phyloP scores from a whole-genome alignment of 2,329 filamentous ascomycete genomes.

The Oidium heveae region DNA sequence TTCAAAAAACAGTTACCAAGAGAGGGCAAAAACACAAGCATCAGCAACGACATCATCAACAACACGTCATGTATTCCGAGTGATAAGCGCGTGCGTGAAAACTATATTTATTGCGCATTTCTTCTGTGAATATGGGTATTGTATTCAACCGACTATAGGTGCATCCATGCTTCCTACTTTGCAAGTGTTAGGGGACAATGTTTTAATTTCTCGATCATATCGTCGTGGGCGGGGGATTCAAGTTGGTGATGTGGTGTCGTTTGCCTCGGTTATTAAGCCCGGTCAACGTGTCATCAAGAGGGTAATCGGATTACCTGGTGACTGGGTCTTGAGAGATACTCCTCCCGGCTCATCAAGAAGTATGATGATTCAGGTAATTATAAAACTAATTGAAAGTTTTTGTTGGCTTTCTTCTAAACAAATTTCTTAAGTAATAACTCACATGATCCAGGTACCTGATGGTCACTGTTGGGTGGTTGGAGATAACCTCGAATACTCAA shows the following conservation, averaged over 20 bases:
- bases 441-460: slow-evolving; percentile 42
- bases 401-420: neutral
- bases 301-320: slow-evolving; percentile 19
- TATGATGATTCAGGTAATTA: slow-evolving; percentile 31
- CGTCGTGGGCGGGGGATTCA: slow-evolving; percentile 38
- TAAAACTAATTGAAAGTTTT: neutral
- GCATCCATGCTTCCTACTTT: slow-evolving; percentile 84
- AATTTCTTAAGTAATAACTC: neutral
- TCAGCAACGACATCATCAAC: too few relatives aligned
- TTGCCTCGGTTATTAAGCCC: slow-evolving; percentile 44
- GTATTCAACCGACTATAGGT: slow-evolving; percentile 34
- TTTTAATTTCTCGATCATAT: slow-evolving; percentile 42
- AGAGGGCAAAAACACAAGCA: too few relatives aligned
- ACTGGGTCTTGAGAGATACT: slow-evolving; percentile 44
- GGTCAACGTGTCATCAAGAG: slow-evolving; percentile 46
- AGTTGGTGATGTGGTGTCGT: slow-evolving; percentile 71
- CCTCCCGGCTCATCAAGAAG: slow-evolving; percentile 17
- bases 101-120: slow-evolving; percentile 24
- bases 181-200: slow-evolving; percentile 35
- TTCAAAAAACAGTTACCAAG: too few relatives aligned
- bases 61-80: slow-evolving; percentile 15
- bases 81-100: slow-evolving; percentile 22
- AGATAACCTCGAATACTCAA: slow-evolving; percentile 62
- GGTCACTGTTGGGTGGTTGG: slow-evolving; percentile 84
- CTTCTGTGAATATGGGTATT: slow-evolving; percentile 34